Evolutionary conservation across 176 grass and related monocot genomes (phyloP).

Genomic region (Oryza punctata): DNA sequence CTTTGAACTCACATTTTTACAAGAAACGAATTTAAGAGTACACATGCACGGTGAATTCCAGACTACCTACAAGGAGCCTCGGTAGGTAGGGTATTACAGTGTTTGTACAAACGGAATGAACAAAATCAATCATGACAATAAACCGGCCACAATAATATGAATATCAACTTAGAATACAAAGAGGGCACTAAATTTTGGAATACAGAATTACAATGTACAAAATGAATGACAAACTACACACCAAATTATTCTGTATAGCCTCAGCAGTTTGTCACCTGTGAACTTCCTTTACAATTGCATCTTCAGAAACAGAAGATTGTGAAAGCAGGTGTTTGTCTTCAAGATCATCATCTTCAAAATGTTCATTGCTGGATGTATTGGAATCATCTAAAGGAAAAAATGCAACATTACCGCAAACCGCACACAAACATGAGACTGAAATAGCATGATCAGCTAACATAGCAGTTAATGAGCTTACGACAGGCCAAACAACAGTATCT

Average conservation of each 20-base stretch:
- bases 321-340: slow-evolving; percentile 80
- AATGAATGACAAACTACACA: slow-evolving; percentile 51
- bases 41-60: not conserved
- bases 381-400: slow-evolving; percentile 60
- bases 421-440: slow-evolving; percentile 1
- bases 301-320: slow-evolving; percentile 57
- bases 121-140: slow-evolving; percentile 28
- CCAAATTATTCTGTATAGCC: not conserved
- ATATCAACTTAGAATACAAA: slow-evolving; percentile 35
- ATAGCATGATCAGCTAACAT: slow-evolving; percentile 4
- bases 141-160: slow-evolving; percentile 16
- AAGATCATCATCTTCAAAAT: slow-evolving; percentile 60
- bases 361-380: slow-evolving; percentile 46
- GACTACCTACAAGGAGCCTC: not conserved
- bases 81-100: not conserved
- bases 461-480: not conserved
- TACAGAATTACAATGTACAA: slow-evolving; percentile 63
- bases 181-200: slow-evolving; percentile 37
- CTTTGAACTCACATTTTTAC: slow-evolving; percentile 17
- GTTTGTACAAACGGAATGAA: slow-evolving; percentile 12
- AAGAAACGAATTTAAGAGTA: slow-evolving; percentile 7
- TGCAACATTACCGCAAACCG: not conserved
- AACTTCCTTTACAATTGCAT: slow-evolving; percentile 67
- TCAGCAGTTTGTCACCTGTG: slow-evolving; percentile 52
- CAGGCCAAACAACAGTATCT: slow-evolving; percentile 16